Conservation (phyloP, 108 stramenopile species). For the Cylindrotheca closterium region DNA sequence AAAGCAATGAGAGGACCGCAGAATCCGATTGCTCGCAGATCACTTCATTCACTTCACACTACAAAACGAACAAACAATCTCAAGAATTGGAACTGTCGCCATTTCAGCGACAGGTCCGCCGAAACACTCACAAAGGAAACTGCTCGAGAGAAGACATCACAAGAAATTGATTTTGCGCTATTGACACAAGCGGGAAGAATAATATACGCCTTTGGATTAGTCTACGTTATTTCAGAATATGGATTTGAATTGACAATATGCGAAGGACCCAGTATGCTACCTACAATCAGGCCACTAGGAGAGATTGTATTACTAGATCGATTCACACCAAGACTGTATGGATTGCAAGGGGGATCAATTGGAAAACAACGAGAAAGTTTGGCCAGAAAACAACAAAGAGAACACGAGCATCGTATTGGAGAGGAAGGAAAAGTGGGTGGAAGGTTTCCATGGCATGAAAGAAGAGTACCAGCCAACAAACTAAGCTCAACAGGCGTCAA, state of each 20-base stretch:
- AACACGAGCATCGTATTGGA: conserved; percentile 2
- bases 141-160: no score
- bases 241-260: conserved; percentile 72
- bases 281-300: conserved; percentile 71
- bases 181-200: conserved; percentile 22
- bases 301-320: conserved; percentile 81
- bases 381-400: conserved; percentile 16
- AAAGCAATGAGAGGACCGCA: no score
- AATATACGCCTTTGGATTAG: conserved; percentile 42
- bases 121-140: no score
- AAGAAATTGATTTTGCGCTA: background rate
- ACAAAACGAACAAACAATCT: no score
- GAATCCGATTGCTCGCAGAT: no score
- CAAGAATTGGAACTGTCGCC: no score
- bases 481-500: conserved; percentile 23
- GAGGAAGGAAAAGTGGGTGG: background rate
- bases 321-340: conserved; percentile 60
- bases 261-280: conserved; percentile 93
- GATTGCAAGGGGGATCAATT: conserved; percentile 47
- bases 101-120: no score
- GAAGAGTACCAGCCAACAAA: conserved; percentile 38
- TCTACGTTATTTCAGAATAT: conserved; percentile 74
- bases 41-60: no score
- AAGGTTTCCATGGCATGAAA: conserved; percentile 38
- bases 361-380: conserved; percentile 26